phyloP scores from a whole-genome alignment of 106 monocot genomes.

The Apostasia ramifera region DNA sequence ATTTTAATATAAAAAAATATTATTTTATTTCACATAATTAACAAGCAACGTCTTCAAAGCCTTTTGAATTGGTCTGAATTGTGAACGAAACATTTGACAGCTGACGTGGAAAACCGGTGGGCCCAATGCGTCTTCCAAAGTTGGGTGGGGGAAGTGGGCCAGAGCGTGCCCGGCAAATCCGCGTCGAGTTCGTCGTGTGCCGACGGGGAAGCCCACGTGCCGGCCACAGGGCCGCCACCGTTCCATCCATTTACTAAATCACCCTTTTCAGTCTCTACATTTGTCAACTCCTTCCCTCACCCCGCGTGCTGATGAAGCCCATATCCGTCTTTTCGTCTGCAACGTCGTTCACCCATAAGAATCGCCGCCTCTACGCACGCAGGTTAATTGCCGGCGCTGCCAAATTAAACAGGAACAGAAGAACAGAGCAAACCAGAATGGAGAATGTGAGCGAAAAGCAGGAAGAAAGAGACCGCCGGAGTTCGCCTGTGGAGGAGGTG shows the following conservation, averaged over 20 bases:
- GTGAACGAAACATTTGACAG: not conserved
- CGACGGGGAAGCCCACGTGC: not conserved
- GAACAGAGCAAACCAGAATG: not conserved
- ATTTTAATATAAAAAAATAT: no score
- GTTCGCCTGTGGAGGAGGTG: conserved; percentile 53
- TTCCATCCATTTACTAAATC: not conserved
- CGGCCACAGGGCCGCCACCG: not conserved
- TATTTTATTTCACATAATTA: no score
- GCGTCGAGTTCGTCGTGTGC: not conserved
- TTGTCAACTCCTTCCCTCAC: not conserved
- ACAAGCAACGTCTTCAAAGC: no score
- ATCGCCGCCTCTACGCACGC: not conserved
- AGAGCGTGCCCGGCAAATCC: not conserved
- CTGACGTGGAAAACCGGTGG: not conserved
- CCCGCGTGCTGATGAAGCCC: not conserved
- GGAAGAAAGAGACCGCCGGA: not conserved
- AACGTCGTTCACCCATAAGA: not conserved
- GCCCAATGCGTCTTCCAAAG: not conserved
- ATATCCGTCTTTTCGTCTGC: not conserved
- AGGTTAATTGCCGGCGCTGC: not conserved
- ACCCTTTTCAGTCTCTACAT: not conserved
- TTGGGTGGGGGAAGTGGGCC: not conserved
- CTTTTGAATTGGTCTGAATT: not conserved
- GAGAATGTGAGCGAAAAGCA: not conserved
- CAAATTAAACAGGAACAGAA: not conserved